Percentiles rank a stretch among this genome's conserved stretches.
Evolutionary conservation across 2,329 filamentous ascomycete genomes (phyloP).

Genomic region (Raffaelea arxii): DNA sequence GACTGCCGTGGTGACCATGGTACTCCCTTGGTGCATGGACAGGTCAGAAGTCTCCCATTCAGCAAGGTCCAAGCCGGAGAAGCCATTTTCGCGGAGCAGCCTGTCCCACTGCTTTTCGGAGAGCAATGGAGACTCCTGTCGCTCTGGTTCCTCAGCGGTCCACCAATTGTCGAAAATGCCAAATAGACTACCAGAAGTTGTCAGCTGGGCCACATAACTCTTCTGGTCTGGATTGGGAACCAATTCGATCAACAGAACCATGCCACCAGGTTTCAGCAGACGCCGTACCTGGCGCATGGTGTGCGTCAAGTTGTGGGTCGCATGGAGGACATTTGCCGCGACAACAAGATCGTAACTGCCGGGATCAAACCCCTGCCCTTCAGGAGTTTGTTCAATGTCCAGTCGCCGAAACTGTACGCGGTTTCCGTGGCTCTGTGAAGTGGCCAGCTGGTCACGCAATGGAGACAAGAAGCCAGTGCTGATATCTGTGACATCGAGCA

Average conservation of each 20-base stretch:
- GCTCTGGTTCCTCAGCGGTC: conserved; percentile 10
- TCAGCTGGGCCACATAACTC: no score
- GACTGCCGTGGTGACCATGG: conserved; percentile 11
- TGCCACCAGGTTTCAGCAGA: conserved; percentile 28
- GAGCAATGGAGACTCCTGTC: conserved; percentile 12
- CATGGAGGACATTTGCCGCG: conserved; percentile 28
- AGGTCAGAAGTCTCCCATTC: conserved; percentile 13
- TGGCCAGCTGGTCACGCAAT: conserved; percentile 18
- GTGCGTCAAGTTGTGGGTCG: conserved; percentile 19
- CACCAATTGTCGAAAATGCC: conserved; percentile 15
- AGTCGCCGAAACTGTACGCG: conserved; percentile 21
- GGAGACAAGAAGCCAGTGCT: conserved; percentile 19
- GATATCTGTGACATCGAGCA: conserved; percentile 14
- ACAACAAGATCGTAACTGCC: conserved; percentile 26
- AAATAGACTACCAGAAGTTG: no score
- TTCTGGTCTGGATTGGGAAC: no score
- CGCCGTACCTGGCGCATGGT: conserved; percentile 22
- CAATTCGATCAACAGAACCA: no score
- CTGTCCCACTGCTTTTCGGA: conserved; percentile 11
- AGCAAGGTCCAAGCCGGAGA: conserved; percentile 11
- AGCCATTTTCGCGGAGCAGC: conserved; percentile 9
- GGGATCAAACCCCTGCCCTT: conserved; percentile 22
- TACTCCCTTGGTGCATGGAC: conserved; percentile 11
- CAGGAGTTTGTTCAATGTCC: conserved; percentile 22
- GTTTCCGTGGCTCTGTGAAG: conserved; percentile 12